phyloP scores from a whole-genome alignment of 169 alveolate genomes.

The Plasmodium gonderi region DNA sequence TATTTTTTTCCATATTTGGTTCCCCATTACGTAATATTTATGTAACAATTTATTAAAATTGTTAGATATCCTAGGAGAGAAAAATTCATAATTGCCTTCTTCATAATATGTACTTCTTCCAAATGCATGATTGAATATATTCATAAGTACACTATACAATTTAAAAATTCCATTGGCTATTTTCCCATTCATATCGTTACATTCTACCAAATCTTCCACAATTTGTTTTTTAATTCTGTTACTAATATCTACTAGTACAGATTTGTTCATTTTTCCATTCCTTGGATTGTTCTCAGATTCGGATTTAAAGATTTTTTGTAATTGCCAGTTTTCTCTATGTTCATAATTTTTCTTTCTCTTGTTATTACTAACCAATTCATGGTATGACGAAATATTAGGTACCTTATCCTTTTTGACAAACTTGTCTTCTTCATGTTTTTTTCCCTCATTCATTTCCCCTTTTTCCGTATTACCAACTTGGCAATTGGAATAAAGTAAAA shows the following conservation, averaged over 20 bases:
- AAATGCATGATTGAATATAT: not conserved
- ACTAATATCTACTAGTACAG: not conserved
- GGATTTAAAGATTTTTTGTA: constrained; percentile 6
- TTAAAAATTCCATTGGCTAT: constrained; percentile 15
- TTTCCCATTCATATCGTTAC: constrained; percentile 7
- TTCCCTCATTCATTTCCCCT: not conserved
- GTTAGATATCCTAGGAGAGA: not conserved
- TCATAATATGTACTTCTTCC: not conserved
- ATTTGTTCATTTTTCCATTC: constrained; percentile 5
- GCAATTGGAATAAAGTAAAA: constrained; percentile 43
- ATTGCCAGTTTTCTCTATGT: not conserved
- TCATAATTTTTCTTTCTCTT: not conserved
- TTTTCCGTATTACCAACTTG: constrained; percentile 57
- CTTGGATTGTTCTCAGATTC: not conserved
- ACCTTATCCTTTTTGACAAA: not conserved
- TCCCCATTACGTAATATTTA: not conserved
- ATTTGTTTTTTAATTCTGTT: not conserved
- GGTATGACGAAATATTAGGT: not conserved
- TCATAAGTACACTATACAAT: not conserved
- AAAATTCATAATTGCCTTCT: not conserved
- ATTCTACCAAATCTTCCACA: constrained; percentile 16
- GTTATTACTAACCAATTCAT: not conserved
- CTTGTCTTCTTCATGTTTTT: constrained; percentile 1
- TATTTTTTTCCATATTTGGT: constrained; percentile 12
- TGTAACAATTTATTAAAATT: not conserved